Conservation (phyloP, 164 flowering plant species). For the Aristolochia fimbriata region DNA sequence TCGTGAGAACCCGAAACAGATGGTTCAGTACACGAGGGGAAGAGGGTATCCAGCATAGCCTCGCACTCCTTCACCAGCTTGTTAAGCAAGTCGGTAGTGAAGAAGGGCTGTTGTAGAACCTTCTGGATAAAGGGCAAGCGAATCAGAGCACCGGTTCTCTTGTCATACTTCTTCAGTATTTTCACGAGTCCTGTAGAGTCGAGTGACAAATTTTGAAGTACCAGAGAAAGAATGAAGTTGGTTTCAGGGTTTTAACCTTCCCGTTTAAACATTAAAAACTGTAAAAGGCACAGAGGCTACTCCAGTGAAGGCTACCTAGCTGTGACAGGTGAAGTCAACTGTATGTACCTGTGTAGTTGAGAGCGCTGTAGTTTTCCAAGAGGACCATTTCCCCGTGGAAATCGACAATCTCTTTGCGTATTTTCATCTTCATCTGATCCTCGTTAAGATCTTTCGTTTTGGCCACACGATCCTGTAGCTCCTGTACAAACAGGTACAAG, state of each 20-base stretch:
- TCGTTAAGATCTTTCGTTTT: constrained; percentile 46
- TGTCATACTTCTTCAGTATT: constrained; percentile 77
- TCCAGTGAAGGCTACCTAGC: no score
- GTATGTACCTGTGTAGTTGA: constrained; percentile 95
- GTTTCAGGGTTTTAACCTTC: neutral
- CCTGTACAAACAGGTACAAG: constrained; percentile 22
- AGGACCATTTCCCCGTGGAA: constrained; percentile 96
- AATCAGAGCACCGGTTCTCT: constrained; percentile 64
- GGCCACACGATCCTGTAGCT: constrained; percentile 63
- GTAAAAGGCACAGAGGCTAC: no score
- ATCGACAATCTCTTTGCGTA: constrained; percentile 75
- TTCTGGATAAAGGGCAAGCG: constrained; percentile 74
- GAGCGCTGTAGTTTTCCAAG: constrained; percentile 87
- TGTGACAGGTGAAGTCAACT: no score
- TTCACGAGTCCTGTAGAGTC: constrained; percentile 60
- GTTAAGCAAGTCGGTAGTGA: constrained; percentile 56
- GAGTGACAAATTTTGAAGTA: no score
- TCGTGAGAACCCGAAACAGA: constrained; percentile 5
- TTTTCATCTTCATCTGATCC: constrained; percentile 20
- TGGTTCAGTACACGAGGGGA: constrained; percentile 19
- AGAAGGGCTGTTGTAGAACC: constrained; percentile 80
- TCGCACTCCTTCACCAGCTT: constrained; percentile 78
- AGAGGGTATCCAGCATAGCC: constrained; percentile 44
- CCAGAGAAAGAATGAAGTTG: neutral
- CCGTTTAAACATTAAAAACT: no score